These are phyloP conservation scores for Blastobotrys indianensis DNA, from an alignment of 1,139 yeast species.

Conservation along the genomic window DNA sequence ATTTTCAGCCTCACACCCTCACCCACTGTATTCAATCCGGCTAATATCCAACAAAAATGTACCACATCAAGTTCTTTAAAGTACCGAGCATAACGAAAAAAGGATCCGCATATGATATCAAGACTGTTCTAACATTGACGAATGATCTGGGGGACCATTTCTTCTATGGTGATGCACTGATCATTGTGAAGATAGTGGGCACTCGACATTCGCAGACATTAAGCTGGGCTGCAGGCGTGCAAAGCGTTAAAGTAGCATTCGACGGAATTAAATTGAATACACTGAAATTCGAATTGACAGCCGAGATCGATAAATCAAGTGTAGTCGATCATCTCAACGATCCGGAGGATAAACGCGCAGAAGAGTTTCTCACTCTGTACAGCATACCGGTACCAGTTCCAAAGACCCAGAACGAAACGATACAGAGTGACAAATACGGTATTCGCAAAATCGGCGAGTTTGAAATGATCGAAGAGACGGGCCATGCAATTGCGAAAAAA, in stretches of 20 bases:
- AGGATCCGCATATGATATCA: slow-evolving; percentile 12
- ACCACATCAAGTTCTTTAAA: slow-evolving; percentile 27
- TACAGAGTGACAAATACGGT: slow-evolving; percentile 10
- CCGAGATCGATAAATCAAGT: slow-evolving; percentile 4
- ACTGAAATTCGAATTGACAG: slow-evolving; percentile 3
- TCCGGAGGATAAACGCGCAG: slow-evolving; percentile 7
- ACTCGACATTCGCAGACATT: slow-evolving; percentile 1
- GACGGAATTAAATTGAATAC: slow-evolving; percentile 2
- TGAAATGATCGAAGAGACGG: slow-evolving; percentile 24
- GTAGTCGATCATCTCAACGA: slow-evolving; percentile 11
- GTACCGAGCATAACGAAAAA: slow-evolving; percentile 18
- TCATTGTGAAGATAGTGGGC: slow-evolving; percentile 9
- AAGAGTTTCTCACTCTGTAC: slow-evolving; percentile 7
- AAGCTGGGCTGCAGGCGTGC: slow-evolving; percentile 18
- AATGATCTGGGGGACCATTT: slow-evolving; percentile 33
- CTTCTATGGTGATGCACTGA: slow-evolving; percentile 26
- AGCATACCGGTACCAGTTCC: slow-evolving; percentile 4
- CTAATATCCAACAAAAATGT: slow-evolving; percentile 17
- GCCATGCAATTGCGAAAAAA: slow-evolving; percentile 27
- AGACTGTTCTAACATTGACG: slow-evolving; percentile 27
- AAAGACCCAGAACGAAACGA: not conserved
- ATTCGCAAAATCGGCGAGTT: slow-evolving; percentile 8
- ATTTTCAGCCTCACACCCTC: slow-evolving; percentile 1
- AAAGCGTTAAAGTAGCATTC: slow-evolving; percentile 9
- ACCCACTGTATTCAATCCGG: not conserved